Evolutionary conservation across 2,329 filamentous ascomycete species (phyloP), one percentile per base, ranked within the genome.

Genomic region (Chaetomium globosum): DNA sequence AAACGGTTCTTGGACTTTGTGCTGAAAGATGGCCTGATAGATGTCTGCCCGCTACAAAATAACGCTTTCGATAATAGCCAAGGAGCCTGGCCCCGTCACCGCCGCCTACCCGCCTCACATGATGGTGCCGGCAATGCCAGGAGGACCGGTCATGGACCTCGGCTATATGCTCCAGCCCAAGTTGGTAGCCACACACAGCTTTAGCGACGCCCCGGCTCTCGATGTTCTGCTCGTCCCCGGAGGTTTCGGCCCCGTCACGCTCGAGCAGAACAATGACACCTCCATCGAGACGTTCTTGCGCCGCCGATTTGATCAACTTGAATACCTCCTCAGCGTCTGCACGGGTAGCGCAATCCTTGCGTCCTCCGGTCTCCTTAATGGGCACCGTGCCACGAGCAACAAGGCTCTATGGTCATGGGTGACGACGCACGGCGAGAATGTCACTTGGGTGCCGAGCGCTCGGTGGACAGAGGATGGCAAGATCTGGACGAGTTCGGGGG

Each of bases 381-480:
- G 81, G 1, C 77, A 75, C 58, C 75, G 75, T 2, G 85, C 83
- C 2, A 87, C 84, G 13, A 83, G 80, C 12, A 87, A 85, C 71
- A 87, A 86, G 71, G 59, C 68, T 2, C 66, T 72, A 1, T 77
- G 73, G 70, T 67, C 65, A 2, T 73, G 67, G 63, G 77, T 79
- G 4, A 78, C 75, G 6, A 67, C 71, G 4, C 67, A 74, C 21
- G 75, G 79, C 5, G 73, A 75, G 0, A 72, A 76, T 2, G 80
- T 83, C 1, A 71, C 78, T 0, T 86, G 84, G 84, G 74, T 82
- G 10, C 72, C 77, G 0, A 76, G 76, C 36, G 83, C 83, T 26
- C 75, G 83, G 33, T 86, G 83, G 83, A 80, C 83, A 0, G 74
- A 75, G 0, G 82, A 85, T 71, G 82, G 81, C 0, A 82, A 84